Evolutionary conservation across 2,329 filamentous ascomycete genomes (phyloP).

Genomic region (Fusarium camptoceras): DNA sequence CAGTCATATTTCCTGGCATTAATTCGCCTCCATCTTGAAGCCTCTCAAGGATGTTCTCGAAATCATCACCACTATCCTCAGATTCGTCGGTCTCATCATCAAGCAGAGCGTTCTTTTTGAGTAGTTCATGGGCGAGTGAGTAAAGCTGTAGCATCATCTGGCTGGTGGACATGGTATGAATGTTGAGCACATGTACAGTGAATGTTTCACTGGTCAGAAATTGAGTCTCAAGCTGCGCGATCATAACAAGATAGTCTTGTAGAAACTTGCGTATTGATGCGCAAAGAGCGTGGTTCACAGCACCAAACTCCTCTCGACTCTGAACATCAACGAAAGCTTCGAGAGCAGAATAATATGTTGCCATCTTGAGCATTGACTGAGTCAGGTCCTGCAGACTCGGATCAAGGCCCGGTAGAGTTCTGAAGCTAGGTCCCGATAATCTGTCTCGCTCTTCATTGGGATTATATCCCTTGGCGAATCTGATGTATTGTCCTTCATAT

Average conservation of each 20-base stretch:
- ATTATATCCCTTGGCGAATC: conserved; percentile 85
- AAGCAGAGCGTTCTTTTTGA: conserved; percentile 87
- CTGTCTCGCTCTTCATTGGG: conserved; percentile 88
- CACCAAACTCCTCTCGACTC: conserved; percentile 90
- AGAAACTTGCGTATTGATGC: conserved; percentile 92
- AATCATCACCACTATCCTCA: conserved; percentile 81
- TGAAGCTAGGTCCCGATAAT: conserved; percentile 83
- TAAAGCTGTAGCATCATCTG: conserved; percentile 95
- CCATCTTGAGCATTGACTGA: conserved; percentile 90
- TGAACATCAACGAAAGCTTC: conserved; percentile 95
- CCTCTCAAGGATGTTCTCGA: conserved; percentile 93
- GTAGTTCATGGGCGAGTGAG: conserved; percentile 84
- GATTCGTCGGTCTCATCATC: conserved; percentile 82
- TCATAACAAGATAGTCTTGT: conserved; percentile 92
- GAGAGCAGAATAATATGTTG: conserved; percentile 90
- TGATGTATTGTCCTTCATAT: conserved; percentile 97
- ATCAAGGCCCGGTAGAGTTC: conserved; percentile 84
- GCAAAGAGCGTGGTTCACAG: conserved; percentile 94
- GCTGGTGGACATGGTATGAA: conserved; percentile 89
- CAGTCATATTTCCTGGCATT: conserved; percentile 79
- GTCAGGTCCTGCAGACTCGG: conserved; percentile 91
- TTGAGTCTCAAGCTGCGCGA: conserved; percentile 94
- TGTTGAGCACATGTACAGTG: conserved; percentile 91
- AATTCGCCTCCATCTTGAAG: conserved; percentile 88
- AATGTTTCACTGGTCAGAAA: conserved; percentile 89